Base-by-base conservation (phyloP, 768 basidiomycete genomes). In the Leucosporidium creatinivorum region DNA sequence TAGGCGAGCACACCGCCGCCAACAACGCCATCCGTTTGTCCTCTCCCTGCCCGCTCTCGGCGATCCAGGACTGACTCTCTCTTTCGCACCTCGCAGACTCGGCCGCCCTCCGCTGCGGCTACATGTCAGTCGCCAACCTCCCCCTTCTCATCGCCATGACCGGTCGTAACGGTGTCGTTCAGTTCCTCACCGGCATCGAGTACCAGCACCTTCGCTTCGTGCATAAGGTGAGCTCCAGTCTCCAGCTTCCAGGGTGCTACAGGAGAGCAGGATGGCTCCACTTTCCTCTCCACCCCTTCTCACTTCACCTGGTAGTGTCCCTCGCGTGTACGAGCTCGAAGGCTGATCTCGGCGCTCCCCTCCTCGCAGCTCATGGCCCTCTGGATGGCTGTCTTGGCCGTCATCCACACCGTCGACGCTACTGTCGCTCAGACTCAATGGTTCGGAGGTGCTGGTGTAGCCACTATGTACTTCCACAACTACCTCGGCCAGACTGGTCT, bases 401-500 rank as follows among this genome's bases (percentile, higher is more conserved):
- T 69, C n/a, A 55, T 69, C 26, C 69, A 69, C 61, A 69, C 69
- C 10, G 33, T 69, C 57, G 69, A 69, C 39, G 69, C 69, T 12
- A 56, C 69, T 0, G 48, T 65, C 31, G 63, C 63, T 18, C 52
- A 66, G 36, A 31, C 65, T 50, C 50, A 60, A 28, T 69, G 58
- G 18, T 66, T 66, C 30, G 62, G 60, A 17, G 69, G 69, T 3
- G 48, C 51, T 13, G 64, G 64, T 28, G 65, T 69, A 50, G 25
- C 28, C 1, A 39, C 28, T 10, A 64, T 69, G 18, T 69, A 66
- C 61, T 25, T 66, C 3, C 49, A 65, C 58, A 63, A 63, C 52
- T 69, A 69, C 52, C 65, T 69, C 57, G 69, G 69, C 4, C 61
- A 66, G 61, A 69, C 69, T 2, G 69, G 69, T 13, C 65, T 69